Percentiles rank a stretch among this genome's conserved stretches.
Conservation (phyloP, 2,329 filamentous ascomycete species). For the Fusarium sublunatum region DNA sequence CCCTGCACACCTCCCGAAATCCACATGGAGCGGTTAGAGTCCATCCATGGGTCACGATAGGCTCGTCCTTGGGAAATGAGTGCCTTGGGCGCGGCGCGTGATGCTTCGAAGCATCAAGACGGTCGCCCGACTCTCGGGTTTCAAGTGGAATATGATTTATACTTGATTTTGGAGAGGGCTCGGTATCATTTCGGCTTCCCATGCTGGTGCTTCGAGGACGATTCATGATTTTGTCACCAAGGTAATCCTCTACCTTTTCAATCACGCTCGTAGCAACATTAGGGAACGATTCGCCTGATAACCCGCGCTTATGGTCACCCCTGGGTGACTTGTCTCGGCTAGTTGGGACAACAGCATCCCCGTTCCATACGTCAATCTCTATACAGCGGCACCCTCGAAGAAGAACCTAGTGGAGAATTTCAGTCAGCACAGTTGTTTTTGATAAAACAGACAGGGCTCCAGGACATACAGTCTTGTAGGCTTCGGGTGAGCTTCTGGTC, state of each 20-base stretch:
- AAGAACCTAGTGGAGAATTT: slow-evolving; percentile 66
- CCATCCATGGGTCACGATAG: slow-evolving; percentile 83
- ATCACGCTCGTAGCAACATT: slow-evolving; percentile 57
- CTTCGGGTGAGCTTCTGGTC: slow-evolving; percentile 74
- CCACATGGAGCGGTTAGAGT: slow-evolving; percentile 87
- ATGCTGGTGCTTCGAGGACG: slow-evolving; percentile 57
- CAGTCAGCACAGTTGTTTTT: slow-evolving; percentile 1
- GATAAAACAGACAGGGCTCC: background rate
- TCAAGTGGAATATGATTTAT: slow-evolving; percentile 41
- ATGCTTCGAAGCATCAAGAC: slow-evolving; percentile 47
- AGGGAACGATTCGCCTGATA: slow-evolving; percentile 61
- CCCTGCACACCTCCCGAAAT: slow-evolving; percentile 86
- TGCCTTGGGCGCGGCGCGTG: slow-evolving; percentile 42
- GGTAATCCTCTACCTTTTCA: slow-evolving; percentile 51
- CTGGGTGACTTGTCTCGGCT: slow-evolving; percentile 53
- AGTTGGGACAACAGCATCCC: slow-evolving; percentile 59
- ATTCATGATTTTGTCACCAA: slow-evolving; percentile 46
- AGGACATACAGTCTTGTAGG: slow-evolving; percentile 76
- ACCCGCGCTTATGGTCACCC: slow-evolving; percentile 58
- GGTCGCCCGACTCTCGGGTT: slow-evolving; percentile 51
- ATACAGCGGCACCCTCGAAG: slow-evolving; percentile 85
- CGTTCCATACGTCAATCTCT: slow-evolving; percentile 96
- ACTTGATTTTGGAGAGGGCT: slow-evolving; percentile 50
- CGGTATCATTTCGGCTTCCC: slow-evolving; percentile 49
- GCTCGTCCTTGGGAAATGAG: slow-evolving; percentile 66